phyloP scores from a whole-genome alignment of 352 stramenopile species.

The Elongisporangium senticosum region DNA sequence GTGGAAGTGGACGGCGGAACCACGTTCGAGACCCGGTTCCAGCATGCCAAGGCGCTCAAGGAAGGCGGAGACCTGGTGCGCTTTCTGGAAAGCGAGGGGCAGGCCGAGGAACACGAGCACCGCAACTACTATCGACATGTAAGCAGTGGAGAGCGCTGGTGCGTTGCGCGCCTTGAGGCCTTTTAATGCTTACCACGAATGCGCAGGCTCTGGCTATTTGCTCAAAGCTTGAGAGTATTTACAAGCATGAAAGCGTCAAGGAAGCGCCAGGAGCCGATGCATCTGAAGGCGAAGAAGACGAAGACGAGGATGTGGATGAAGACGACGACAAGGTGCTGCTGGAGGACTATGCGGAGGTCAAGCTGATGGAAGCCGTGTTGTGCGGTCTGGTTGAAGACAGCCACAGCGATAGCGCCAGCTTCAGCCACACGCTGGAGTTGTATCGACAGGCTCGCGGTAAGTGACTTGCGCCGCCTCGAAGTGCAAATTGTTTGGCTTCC shows the following conservation, averaged over 20 bases:
- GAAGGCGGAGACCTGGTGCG: conserved; percentile 63
- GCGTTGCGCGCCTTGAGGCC: too few species aligned
- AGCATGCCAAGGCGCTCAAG: conserved; percentile 71
- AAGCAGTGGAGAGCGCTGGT: background rate
- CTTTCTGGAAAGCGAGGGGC: conserved; percentile 25
- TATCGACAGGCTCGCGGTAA: conserved; percentile 52
- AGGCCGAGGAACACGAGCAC: conserved; percentile 10
- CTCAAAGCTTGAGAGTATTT: conserved; percentile 30
- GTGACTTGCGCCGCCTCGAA: background rate
- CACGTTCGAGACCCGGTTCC: conserved; percentile 78
- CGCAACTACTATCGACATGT: conserved; percentile 20
- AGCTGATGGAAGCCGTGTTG: conserved; percentile 63
- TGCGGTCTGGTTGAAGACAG: conserved; percentile 33
- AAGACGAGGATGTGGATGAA: conserved; percentile 17
- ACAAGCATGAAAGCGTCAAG: conserved; percentile 19
- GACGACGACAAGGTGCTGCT: conserved; percentile 41
- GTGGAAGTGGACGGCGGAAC: conserved; percentile 78
- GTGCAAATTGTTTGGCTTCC: conserved; percentile 1
- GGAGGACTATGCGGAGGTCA: conserved; percentile 42
- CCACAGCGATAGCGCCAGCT: conserved; percentile 19
- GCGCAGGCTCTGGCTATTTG: conserved; percentile 22
- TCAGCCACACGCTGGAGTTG: conserved; percentile 42
- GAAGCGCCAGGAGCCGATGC: background rate
- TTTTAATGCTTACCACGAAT: background rate
- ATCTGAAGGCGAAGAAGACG: background rate